Base-by-base conservation (phyloP, 176 grass and related monocot genomes). In the Aegilops sharonensis region DNA sequence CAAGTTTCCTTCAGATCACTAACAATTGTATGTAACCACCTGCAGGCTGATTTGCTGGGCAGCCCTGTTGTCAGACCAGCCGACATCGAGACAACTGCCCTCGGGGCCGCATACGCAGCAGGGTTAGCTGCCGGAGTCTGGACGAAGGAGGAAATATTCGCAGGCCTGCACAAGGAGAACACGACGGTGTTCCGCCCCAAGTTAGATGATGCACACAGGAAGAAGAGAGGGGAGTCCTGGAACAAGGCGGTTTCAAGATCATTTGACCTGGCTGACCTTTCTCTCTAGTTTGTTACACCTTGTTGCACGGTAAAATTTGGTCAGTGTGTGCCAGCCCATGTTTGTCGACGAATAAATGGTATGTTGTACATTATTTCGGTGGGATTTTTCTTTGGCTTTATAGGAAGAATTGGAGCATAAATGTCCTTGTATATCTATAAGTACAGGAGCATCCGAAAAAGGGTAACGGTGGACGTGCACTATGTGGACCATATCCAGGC, bases 81-180 rank as follows among this genome's bases (percentile, higher is more conserved):
- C 12, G 96, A 95, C 43, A 94, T 83, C 1, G 93, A 98, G 48
- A 98, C 96, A 8, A 98, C 96, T 1, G 93, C 96, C 1, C 93
- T 98, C 11, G 96, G 93, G 21, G 96, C 96, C 24, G 93, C 96
- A 7, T 98, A 95, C 23, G 96, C 96, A 0, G 93, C 96, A 63
- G 96, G 96, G 0, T 85, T 98, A 39, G 90, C 96, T 25, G 78
- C 61, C 3, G 96, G 87, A 0, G 59, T 98, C 4, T 98, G 96
- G 96, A 94, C 84, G 0, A 75, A 94, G 43, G 87, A 92, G 1
- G 78, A 98, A 1, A 87, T 98, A 21, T 89, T 92, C 0, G 75
- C 89, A 4, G 85, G 68, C 0, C 77, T 86, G 67, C 91, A 94
- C 34, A 90, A 84, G 43, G 96, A 94, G 42, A 95, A 92, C 6